phyloP scores from a whole-genome alignment of 495 filamentous ascomycete genomes.

The Lepidopterella palustris region DNA sequence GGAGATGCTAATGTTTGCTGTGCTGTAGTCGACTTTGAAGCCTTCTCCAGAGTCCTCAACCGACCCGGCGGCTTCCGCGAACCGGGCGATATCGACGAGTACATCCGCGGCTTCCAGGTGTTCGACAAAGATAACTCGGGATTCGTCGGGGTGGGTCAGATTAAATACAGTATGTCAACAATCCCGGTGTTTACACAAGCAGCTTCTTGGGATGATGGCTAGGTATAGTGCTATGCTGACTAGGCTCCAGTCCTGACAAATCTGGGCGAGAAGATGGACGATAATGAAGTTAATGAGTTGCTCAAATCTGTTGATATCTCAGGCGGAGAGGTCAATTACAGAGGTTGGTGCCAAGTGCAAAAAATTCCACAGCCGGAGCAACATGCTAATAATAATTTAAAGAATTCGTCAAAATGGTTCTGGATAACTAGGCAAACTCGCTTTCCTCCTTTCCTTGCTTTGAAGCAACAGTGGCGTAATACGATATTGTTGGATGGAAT shows the following conservation, averaged over 20 bases:
- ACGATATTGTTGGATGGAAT: neutral
- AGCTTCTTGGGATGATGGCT: too few relatives aligned
- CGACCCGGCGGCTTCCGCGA: slow-evolving; percentile 97
- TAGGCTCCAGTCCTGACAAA: slow-evolving; percentile 72
- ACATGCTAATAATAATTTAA: neutral
- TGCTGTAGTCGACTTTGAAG: slow-evolving; percentile 88
- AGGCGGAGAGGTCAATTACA: slow-evolving; percentile 94
- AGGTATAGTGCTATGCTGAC: neutral
- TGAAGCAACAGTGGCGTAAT: neutral
- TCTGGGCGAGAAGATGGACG: slow-evolving; percentile 96
- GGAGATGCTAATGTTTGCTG: neutral
- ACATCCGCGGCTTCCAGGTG: slow-evolving; percentile 95
- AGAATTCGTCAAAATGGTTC: slow-evolving; percentile 27
- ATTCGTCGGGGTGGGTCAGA: slow-evolving; percentile 92
- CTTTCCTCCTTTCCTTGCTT: neutral
- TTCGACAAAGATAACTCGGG: slow-evolving; percentile 99
- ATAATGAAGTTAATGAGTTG: slow-evolving; percentile 92
- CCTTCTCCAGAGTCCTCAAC: slow-evolving; percentile 92
- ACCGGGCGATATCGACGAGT: slow-evolving; percentile 94
- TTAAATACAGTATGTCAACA: slow-evolving; percentile 67
- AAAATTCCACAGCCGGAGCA: slow-evolving; percentile 22
- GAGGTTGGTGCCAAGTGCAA: slow-evolving; percentile 49
- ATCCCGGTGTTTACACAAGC: neutral
- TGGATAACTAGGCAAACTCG: slow-evolving; percentile 18
- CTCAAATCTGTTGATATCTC: slow-evolving; percentile 93